These are phyloP conservation scores for Podosphaera xanthii DNA, from an alignment of 2,329 filamentous ascomycete genomes.

Conservation along the genomic window DNA sequence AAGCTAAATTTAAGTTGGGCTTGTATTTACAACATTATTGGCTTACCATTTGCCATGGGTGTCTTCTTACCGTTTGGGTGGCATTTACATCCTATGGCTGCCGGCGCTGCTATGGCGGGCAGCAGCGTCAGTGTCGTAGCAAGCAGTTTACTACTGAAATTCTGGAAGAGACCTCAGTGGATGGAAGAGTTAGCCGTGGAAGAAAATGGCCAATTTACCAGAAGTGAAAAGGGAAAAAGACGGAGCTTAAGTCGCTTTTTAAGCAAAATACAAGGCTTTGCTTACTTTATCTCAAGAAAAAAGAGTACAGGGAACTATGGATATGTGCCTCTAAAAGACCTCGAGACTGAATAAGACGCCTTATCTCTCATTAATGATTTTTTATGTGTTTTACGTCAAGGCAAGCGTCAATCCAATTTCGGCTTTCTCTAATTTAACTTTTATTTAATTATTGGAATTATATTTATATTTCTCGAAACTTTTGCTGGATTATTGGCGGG, in stretches of 20 bases:
- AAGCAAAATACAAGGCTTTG: conserved; percentile 21
- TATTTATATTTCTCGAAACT: background rate
- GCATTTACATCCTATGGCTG: conserved; percentile 80
- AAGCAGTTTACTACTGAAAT: conserved; percentile 62
- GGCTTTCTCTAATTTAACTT: background rate
- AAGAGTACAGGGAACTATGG: conserved; percentile 26
- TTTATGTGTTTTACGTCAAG: background rate
- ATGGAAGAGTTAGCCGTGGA: conserved; percentile 55
- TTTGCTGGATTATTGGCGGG: no score
- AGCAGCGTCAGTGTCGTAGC: conserved; percentile 78
- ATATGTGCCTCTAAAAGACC: conserved; percentile 30
- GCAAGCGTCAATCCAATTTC: no score
- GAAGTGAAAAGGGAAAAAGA: conserved; percentile 11
- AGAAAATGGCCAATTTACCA: conserved; percentile 23
- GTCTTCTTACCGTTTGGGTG: conserved; percentile 77
- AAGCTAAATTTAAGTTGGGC: conserved; percentile 86
- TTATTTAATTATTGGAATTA: background rate
- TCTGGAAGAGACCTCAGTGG: conserved; percentile 69
- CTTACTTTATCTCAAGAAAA: conserved; percentile 18
- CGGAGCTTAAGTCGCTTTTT: conserved; percentile 20
- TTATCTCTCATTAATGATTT: background rate
- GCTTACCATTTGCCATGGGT: conserved; percentile 91
- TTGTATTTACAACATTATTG: conserved; percentile 77
- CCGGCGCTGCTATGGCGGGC: conserved; percentile 79
- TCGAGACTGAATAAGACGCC: conserved; percentile 10